Percentiles rank a stretch among this genome's conserved stretches.
Conservation (phyloP, 192 early-diverging fungal genomes). For the Coemansia biformis region DNA sequence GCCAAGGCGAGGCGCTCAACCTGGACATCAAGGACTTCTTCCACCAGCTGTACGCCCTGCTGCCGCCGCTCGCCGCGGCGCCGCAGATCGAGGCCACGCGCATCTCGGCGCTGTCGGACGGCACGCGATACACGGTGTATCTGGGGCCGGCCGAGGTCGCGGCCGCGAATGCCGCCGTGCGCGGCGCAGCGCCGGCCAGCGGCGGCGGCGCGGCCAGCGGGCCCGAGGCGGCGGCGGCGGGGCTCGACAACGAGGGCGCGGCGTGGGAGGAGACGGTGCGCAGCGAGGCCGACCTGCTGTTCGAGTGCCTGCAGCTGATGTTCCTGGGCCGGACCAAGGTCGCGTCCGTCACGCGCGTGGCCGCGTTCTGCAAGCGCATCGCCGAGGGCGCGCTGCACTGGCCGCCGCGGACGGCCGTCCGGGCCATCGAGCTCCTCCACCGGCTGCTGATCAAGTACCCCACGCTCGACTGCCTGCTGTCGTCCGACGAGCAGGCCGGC, state of each 20-base stretch:
- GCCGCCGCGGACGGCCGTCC: slow-evolving; percentile 66
- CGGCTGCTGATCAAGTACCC: slow-evolving; percentile 55
- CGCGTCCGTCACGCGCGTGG: slow-evolving; percentile 73
- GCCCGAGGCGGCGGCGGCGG: slow-evolving; percentile 16
- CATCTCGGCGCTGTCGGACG: slow-evolving; percentile 38
- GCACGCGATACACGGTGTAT: slow-evolving; percentile 44
- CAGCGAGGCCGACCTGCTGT: slow-evolving; percentile 74
- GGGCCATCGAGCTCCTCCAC: slow-evolving; percentile 57
- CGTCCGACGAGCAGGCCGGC: slow-evolving; percentile 61
- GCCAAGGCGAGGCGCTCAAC: slow-evolving; percentile 89
- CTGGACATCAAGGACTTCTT: slow-evolving; percentile 92
- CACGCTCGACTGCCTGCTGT: slow-evolving; percentile 57
- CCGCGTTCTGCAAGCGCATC: slow-evolving; percentile 87
- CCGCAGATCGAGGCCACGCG: slow-evolving; percentile 60
- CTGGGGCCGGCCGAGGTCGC: slow-evolving; percentile 40
- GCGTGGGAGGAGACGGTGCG: slow-evolving; percentile 52
- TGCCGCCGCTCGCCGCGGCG: slow-evolving; percentile 64
- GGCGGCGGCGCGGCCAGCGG: slow-evolving; percentile 14
- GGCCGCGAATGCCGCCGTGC: slow-evolving; percentile 17
- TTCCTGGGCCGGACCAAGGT: slow-evolving; percentile 71
- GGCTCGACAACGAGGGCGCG: slow-evolving; percentile 15
- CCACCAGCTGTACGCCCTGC: slow-evolving; percentile 70
- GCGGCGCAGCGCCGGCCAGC: slow-evolving; percentile 1
- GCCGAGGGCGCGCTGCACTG: slow-evolving; percentile 65
- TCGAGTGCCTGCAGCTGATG: slow-evolving; percentile 79